Percentiles rank a stretch among this genome's conserved stretches.
These are phyloP conservation scores for Claviceps purpurea DNA, from an alignment of 2,329 filamentous ascomycete genomes.

Conservation along the genomic window DNA sequence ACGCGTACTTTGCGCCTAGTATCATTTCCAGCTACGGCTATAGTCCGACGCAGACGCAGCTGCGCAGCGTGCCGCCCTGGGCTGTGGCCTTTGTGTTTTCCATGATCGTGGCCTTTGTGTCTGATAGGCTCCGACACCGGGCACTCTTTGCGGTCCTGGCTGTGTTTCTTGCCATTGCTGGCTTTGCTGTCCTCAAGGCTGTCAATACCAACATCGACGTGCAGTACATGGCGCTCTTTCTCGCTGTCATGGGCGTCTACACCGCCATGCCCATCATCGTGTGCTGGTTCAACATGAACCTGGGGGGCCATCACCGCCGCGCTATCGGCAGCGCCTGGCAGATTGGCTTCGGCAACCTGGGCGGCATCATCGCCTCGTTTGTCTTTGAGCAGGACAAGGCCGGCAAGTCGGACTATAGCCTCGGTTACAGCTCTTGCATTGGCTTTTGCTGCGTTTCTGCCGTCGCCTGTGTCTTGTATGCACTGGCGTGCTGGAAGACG, in stretches of 20 bases:
- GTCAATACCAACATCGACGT: constrained; percentile 54
- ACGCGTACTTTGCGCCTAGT: constrained; percentile 63
- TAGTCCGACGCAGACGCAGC: constrained; percentile 40
- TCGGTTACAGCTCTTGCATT: constrained; percentile 53
- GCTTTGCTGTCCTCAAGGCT: constrained; percentile 61
- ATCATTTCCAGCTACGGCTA: constrained; percentile 59
- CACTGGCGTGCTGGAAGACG: constrained; percentile 39
- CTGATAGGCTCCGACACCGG: constrained; percentile 60
- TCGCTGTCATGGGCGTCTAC: constrained; percentile 69
- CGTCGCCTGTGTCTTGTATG: constrained; percentile 47
- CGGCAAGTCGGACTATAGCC: constrained; percentile 57
- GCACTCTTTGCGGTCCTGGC: constrained; percentile 59
- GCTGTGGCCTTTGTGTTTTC: constrained; percentile 63
- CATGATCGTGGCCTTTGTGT: constrained; percentile 59
- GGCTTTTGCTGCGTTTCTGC: constrained; percentile 46
- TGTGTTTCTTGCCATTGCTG: constrained; percentile 55
- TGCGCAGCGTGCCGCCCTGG: constrained; percentile 46
- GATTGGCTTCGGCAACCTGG: constrained; percentile 66
- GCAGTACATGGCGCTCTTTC: constrained; percentile 70
- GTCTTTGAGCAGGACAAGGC: constrained; percentile 54
- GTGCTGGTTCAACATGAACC: constrained; percentile 74
- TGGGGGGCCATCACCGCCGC: constrained; percentile 58
- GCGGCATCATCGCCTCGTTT: constrained; percentile 66
- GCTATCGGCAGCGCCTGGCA: constrained; percentile 64
- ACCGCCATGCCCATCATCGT: constrained; percentile 81